Percentiles rank a stretch among this genome's conserved stretches.
phyloP scores from a whole-genome alignment of 345 rosid genomes.

The Rhodomyrtus tomentosa region DNA sequence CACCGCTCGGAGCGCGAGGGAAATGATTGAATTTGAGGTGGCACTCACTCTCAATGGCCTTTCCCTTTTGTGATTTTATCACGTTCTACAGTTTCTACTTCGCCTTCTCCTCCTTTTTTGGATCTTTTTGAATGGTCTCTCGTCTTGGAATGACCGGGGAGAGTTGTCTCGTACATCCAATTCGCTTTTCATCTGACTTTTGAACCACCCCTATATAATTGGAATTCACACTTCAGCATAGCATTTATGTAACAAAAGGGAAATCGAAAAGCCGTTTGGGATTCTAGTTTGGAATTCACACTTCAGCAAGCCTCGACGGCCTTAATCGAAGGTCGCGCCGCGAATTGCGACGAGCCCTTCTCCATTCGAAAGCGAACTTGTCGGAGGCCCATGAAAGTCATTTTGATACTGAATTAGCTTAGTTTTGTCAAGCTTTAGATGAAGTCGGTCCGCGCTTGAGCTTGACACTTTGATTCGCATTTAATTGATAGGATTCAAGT shows the following conservation, averaged over 20 bases:
- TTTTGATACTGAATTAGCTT: no score
- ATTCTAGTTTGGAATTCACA: not conserved
- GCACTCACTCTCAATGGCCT: constrained; percentile 1
- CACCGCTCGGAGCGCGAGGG: not conserved
- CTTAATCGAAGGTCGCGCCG: not conserved
- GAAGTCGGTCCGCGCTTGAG: no score
- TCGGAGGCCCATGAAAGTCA: no score
- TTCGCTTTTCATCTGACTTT: not conserved
- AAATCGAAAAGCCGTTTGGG: not conserved
- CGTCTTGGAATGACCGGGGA: not conserved
- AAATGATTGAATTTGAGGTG: not conserved
- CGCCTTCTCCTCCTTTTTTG: not conserved
- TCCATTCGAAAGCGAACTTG: no score
- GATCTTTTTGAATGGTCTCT: not conserved
- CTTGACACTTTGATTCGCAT: no score
- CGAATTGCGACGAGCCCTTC: no score
- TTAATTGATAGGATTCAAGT: no score
- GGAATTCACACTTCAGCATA: not conserved
- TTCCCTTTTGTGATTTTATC: not conserved
- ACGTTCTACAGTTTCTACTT: not conserved
- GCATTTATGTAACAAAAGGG: not conserved
- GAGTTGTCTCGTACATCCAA: not conserved
- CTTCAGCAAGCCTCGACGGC: not conserved
- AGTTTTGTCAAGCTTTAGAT: no score
- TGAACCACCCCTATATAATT: not conserved